Base-by-base conservation (phyloP, 2,329 filamentous ascomycete species). In the Aspergillus pseudoglaucus region DNA sequence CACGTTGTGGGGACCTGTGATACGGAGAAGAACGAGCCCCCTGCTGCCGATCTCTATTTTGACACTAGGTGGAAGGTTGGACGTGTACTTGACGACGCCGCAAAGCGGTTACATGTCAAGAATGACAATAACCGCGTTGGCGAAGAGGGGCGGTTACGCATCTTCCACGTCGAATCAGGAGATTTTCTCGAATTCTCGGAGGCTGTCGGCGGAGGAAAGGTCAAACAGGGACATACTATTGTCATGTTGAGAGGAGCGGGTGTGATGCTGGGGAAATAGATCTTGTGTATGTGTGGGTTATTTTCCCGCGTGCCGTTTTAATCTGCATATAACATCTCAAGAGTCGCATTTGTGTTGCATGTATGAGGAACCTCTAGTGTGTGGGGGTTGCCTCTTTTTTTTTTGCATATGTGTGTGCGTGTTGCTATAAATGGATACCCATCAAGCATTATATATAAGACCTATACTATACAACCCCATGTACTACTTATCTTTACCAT, bases 121-220 rank as follows among this genome's bases (percentile, higher is more conserved):
- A 75, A 75, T 54, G 45, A 72, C 48, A 75, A 75, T 57, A 74
- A 75, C 53, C 62, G 67, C 6, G 66, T 55, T 38, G 67, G 64
- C 4, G 70, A 75, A 71, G 83, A 86, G 64, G 84, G 90, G 50
- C 86, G 86, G 67, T 66, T 98, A 55, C 75, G 93, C 7, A 83
- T 98, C 0, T 98, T 95, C 62, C 90, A 97, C 65, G 88, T 98
- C 0, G 90, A 98, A 64, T 88, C 86, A 0, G 93, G 93, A 0
- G 75, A 89, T 49, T 67, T 98, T 53, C 68, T 98, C 53, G 90
- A 93, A 51, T 98, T 94, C 61, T 83, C 80, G 20, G 90, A 96
- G 69, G 90, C 91, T 74, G 75, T 95, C 47, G 90, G 89, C 4
- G 75, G 76, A 45, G 77, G 76, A 12, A 64, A 61, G 23, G 74